Conservation (phyloP, 2,329 filamentous ascomycete species). For the Torrubiellomyces zombiae region DNA sequence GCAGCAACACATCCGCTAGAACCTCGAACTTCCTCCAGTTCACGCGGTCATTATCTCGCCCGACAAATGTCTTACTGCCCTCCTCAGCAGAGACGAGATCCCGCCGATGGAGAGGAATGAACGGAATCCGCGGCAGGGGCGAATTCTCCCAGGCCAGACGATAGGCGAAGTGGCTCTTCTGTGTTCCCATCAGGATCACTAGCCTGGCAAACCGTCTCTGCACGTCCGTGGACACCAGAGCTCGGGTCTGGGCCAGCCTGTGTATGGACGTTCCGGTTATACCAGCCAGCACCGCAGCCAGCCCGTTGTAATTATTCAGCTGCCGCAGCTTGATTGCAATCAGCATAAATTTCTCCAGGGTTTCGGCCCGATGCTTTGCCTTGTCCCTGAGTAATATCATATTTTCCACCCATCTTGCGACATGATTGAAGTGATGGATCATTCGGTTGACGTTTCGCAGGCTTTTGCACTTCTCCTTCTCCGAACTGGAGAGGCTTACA, state of each 20-base stretch:
- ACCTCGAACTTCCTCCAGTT: slow-evolving; percentile 99
- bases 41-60: slow-evolving; percentile 54
- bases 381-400: slow-evolving; percentile 85
- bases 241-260: slow-evolving; percentile 63
- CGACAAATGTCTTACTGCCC: slow-evolving; percentile 79
- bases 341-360: slow-evolving; percentile 90
- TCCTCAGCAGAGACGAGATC: slow-evolving; percentile 87
- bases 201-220: slow-evolving; percentile 78
- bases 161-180: slow-evolving; percentile 87
- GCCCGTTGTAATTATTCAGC: slow-evolving; percentile 90
- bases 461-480: slow-evolving; percentile 59
- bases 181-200: slow-evolving; percentile 80
- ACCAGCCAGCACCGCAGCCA: slow-evolving; percentile 86
- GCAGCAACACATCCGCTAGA: slow-evolving; percentile 77
- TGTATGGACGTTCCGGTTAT: slow-evolving; percentile 80
- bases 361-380: slow-evolving; percentile 79
- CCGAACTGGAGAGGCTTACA: slow-evolving; percentile 56
- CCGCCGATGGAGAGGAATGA: slow-evolving; percentile 74
- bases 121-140: slow-evolving; percentile 76
- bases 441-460: slow-evolving; percentile 83
- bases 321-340: slow-evolving; percentile 74
- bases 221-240: slow-evolving; percentile 52
- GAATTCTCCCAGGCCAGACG: slow-evolving; percentile 97
- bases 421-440: slow-evolving; percentile 82
- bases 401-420: slow-evolving; percentile 68